Conservation (phyloP, 257 asterid genomes). For the Primulina tabacum region DNA sequence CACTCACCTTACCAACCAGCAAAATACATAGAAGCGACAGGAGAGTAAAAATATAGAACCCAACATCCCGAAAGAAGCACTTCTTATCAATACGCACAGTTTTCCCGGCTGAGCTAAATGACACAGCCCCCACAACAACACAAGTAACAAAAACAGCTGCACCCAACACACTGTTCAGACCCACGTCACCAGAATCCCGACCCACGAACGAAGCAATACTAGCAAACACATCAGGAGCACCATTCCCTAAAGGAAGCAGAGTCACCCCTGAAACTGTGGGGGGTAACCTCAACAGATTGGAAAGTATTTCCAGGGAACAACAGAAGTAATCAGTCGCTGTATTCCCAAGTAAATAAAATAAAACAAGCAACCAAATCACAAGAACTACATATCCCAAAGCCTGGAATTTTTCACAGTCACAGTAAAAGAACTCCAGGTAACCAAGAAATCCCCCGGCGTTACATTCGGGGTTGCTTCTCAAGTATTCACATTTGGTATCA, state of each 20-base stretch:
- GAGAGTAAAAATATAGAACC: slow-evolving; percentile 50
- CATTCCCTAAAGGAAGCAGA: slow-evolving; percentile 80
- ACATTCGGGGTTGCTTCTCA: slow-evolving; percentile 56
- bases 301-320: slow-evolving; percentile 58
- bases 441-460: slow-evolving; percentile 61
- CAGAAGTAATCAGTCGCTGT: slow-evolving; percentile 87
- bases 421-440: slow-evolving; percentile 65
- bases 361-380: slow-evolving; percentile 54
- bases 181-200: slow-evolving; percentile 65
- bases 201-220: slow-evolving; percentile 79
- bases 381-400: slow-evolving; percentile 47
- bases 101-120: slow-evolving; percentile 47
- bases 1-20: slow-evolving; percentile 53
- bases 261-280: slow-evolving; percentile 90
- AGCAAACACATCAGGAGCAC: slow-evolving; percentile 89
- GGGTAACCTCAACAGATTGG: slow-evolving; percentile 48
- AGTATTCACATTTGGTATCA: slow-evolving; percentile 50
- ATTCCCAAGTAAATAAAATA: slow-evolving; percentile 80
- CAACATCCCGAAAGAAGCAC: slow-evolving; percentile 69
- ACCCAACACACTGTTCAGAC: slow-evolving; percentile 80
- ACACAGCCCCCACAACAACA: slow-evolving; percentile 65
- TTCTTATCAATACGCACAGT: slow-evolving; percentile 59
- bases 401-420: slow-evolving; percentile 41
- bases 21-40: slow-evolving; percentile 42
- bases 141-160: slow-evolving; percentile 81